A percentile compares a stretch with the other conserved stretches of the same genome.
These are phyloP conservation scores for Aleurites moluccanus DNA, from an alignment of 441 rosid genomes.

Conservation along the genomic window DNA sequence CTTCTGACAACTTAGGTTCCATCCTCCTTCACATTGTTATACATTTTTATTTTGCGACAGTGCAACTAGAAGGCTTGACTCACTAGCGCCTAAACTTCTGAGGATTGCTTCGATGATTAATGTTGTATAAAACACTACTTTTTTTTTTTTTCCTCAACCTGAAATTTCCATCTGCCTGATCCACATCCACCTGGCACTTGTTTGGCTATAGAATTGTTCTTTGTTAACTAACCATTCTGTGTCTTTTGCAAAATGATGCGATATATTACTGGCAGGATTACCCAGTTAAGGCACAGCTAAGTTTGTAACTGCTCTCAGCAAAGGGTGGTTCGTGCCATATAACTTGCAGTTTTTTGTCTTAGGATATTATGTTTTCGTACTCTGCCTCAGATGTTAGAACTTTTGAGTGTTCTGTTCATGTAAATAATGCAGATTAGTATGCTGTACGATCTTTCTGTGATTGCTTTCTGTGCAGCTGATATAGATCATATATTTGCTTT, in stretches of 20 bases:
- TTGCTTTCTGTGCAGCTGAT: constrained; percentile 5
- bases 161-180: constrained; percentile 17
- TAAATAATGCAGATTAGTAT: constrained; percentile 3
- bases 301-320: constrained; percentile 3
- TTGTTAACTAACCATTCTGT: constrained; percentile 9
- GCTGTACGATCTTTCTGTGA: not conserved
- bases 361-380: not conserved
- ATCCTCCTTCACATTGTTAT: constrained; percentile 19
- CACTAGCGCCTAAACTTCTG: constrained; percentile 1
- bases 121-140: not conserved
- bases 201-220: constrained; percentile 8
- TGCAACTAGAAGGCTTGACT: constrained; percentile 15
- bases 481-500: constrained; percentile 6
- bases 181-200: constrained; percentile 13
- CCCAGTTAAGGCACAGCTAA: constrained; percentile 15
- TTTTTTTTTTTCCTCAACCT: constrained; percentile 1
- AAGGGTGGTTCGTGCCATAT: not conserved
- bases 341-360: not conserved
- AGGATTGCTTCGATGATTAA: constrained; percentile 14
- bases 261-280: constrained; percentile 14
- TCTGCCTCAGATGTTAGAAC: not conserved
- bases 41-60: constrained; percentile 10
- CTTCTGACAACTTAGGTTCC: constrained; percentile 23
- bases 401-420: constrained; percentile 11
- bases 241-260: constrained; percentile 16